These are phyloP conservation scores for Endoconidiophora polonica DNA, from an alignment of 2,329 filamentous ascomycete species.

Conservation along the genomic window DNA sequence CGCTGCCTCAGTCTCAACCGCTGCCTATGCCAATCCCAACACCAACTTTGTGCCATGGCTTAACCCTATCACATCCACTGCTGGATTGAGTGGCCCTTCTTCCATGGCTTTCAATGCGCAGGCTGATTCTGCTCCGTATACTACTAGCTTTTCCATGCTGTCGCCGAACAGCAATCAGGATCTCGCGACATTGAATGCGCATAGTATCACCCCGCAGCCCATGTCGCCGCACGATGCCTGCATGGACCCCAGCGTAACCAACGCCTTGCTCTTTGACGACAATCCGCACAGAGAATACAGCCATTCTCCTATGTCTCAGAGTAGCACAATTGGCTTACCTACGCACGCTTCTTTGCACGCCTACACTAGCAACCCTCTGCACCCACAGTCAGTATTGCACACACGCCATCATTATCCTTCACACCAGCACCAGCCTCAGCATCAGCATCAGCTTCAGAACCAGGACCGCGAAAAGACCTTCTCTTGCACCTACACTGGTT, in stretches of 20 bases:
- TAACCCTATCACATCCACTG: background rate
- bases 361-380: background rate
- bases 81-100: background rate
- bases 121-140: background rate
- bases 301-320: conserved; percentile 2
- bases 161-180: background rate
- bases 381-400: background rate
- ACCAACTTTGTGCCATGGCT: too few species aligned
- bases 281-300: background rate
- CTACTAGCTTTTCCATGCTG: background rate
- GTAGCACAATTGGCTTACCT: background rate
- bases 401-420: background rate
- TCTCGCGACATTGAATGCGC: background rate
- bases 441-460: background rate
- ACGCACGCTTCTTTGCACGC: conserved; percentile 1
- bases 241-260: background rate
- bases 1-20: background rate
- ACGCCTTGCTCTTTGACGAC: background rate
- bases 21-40: too few species aligned
- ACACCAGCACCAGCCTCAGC: background rate
- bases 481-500: conserved; percentile 90
- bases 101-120: conserved; percentile 1
- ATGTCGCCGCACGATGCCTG: conserved; percentile 1
- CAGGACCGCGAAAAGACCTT: conserved; percentile 41
- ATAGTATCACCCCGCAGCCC: conserved; percentile 1